Percentiles rank a stretch among this genome's conserved stretches.
Conservation (phyloP, 768 basidiomycete genomes). For the Daedaleopsis nitida region DNA sequence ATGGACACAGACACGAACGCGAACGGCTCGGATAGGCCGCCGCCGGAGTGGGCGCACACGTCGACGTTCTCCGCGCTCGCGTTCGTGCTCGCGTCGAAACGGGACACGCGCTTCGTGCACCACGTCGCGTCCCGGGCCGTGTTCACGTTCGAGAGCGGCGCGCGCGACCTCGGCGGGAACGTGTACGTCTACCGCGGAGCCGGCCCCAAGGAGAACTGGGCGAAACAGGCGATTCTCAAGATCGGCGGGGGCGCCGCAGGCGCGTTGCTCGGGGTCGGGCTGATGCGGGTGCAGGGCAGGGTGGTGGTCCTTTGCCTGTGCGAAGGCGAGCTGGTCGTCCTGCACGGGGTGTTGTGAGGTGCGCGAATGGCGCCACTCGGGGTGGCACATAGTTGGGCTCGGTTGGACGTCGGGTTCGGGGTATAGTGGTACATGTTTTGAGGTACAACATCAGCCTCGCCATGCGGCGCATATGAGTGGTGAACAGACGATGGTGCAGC, state of each 20-base stretch:
- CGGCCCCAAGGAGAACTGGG: constrained; percentile 53
- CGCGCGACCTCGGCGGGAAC: constrained; percentile 70
- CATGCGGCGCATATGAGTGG: too few species aligned
- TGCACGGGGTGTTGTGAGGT: constrained; percentile 41
- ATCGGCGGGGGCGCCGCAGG: constrained; percentile 72
- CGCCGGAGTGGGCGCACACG: constrained; percentile 63
- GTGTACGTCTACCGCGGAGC: constrained; percentile 81
- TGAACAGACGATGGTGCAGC: too few species aligned
- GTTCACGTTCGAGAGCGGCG: constrained; percentile 84
- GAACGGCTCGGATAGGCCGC: neutral
- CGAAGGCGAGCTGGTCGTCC: constrained; percentile 72
- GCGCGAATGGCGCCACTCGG: too few species aligned
- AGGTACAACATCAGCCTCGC: too few species aligned
- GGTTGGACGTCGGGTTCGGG: too few species aligned
- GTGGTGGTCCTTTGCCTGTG: constrained; percentile 67
- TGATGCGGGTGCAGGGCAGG: constrained; percentile 37
- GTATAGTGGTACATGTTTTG: too few species aligned
- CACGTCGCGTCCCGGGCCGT: constrained; percentile 62
- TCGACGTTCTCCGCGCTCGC: constrained; percentile 89
- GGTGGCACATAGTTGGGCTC: too few species aligned
- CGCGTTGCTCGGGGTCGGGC: constrained; percentile 75
- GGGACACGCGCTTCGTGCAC: constrained; percentile 84
- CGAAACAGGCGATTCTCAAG: constrained; percentile 81
- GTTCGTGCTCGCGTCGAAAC: constrained; percentile 93
- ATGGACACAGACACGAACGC: neutral